Evolutionary conservation across 345 rosid species (phyloP).

Genomic region (Dipteronia dyeriana): DNA sequence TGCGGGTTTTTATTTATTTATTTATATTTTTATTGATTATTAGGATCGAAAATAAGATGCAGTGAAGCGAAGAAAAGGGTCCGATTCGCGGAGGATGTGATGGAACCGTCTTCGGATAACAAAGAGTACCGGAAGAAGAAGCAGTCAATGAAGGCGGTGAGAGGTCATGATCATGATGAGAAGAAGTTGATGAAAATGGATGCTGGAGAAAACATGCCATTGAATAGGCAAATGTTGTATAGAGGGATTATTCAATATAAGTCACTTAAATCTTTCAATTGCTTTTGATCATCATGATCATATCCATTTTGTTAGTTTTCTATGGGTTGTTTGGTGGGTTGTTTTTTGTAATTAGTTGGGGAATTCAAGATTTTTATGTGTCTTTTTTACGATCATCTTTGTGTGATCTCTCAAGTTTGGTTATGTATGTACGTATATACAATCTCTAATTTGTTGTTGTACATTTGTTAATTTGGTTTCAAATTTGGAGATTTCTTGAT

Average conservation of each 20-base stretch:
- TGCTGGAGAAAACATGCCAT: constrained; percentile 34
- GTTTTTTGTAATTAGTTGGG: too few species aligned
- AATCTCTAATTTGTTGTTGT: background rate
- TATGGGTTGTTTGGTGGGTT: background rate
- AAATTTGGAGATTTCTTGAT: background rate
- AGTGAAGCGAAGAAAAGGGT: constrained; percentile 54
- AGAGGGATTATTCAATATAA: constrained; percentile 36
- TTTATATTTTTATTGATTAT: background rate
- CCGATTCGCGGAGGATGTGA: constrained; percentile 76
- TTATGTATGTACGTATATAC: background rate
- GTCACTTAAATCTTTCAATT: constrained; percentile 25
- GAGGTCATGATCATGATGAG: background rate
- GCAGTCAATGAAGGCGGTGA: constrained; percentile 19
- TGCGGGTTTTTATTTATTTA: background rate
- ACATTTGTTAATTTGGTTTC: background rate
- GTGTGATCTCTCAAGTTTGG: too few species aligned
- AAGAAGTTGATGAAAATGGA: background rate
- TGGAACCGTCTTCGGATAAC: constrained; percentile 66
- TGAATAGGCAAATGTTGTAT: constrained; percentile 50
- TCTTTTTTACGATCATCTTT: too few species aligned
- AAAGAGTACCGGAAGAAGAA: constrained; percentile 58
- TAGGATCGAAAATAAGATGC: constrained; percentile 10
- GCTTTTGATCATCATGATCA: background rate
- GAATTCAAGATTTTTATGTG: too few species aligned
- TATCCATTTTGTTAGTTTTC: too few species aligned